Conservation (phyloP, 2,329 filamentous ascomycete species). For the Chaetomiaceae sp. region DNA sequence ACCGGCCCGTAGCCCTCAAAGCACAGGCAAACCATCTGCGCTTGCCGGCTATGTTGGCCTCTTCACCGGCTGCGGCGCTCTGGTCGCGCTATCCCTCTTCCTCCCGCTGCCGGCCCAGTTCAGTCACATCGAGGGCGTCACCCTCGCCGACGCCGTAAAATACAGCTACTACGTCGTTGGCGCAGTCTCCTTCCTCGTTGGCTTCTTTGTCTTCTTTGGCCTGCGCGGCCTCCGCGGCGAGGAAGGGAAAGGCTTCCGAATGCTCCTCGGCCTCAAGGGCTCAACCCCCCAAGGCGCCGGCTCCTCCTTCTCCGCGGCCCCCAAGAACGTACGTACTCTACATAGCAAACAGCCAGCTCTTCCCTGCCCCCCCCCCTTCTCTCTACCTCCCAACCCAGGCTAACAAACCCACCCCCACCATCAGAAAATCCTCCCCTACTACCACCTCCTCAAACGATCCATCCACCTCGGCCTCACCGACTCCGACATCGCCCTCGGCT, state of each 20-base stretch:
- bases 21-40: slow-evolving; percentile 46
- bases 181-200: slow-evolving; percentile 64
- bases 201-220: slow-evolving; percentile 73
- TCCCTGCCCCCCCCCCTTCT: background rate
- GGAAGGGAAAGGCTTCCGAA: slow-evolving; percentile 67
- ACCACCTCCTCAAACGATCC: slow-evolving; percentile 57
- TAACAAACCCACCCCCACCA: background rate
- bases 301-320: slow-evolving; percentile 9
- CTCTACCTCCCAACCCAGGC: background rate
- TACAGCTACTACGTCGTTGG: slow-evolving; percentile 88
- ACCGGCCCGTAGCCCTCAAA: slow-evolving; percentile 23
- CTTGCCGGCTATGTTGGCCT: slow-evolving; percentile 88
- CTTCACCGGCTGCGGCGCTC: slow-evolving; percentile 86
- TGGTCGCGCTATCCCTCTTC: slow-evolving; percentile 77
- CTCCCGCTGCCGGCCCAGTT: slow-evolving; percentile 83
- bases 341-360: background rate
- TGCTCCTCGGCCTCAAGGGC: slow-evolving; percentile 46
- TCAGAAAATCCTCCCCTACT: slow-evolving; percentile 50
- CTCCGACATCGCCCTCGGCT: slow-evolving; percentile 76
- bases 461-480: slow-evolving; percentile 69
- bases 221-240: slow-evolving; percentile 67
- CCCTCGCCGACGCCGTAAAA: slow-evolving; percentile 68
- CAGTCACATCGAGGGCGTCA: slow-evolving; percentile 63
- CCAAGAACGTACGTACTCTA: slow-evolving; percentile 13
- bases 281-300: slow-evolving; percentile 22